A percentile compares a stretch with the other conserved stretches of the same genome.
Conservation (phyloP, 345 rosid species). For the Lepidium aucheri region DNA sequence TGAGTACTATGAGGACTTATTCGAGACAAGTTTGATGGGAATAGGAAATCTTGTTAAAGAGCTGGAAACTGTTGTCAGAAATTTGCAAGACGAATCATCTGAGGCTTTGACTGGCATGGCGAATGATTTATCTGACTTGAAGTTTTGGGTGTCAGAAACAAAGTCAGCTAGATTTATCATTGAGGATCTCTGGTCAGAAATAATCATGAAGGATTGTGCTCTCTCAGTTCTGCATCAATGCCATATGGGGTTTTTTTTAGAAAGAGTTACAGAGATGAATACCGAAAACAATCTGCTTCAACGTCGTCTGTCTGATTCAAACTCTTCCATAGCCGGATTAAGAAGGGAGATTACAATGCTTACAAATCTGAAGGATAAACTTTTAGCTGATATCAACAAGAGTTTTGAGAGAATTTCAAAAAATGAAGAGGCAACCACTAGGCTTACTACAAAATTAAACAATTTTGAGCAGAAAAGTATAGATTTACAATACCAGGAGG, state of each 20-base stretch:
- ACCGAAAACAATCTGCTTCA: constrained; percentile 86
- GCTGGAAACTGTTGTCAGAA: constrained; percentile 45
- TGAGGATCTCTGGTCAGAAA: constrained; percentile 94
- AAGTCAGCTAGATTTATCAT: constrained; percentile 55
- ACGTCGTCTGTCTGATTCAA: constrained; percentile 59
- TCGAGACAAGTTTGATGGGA: constrained; percentile 45
- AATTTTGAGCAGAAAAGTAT: constrained; percentile 60
- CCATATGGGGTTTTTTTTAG: constrained; percentile 84
- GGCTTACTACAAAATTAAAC: constrained; percentile 48
- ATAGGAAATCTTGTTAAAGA: constrained; percentile 45
- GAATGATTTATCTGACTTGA: constrained; percentile 40
- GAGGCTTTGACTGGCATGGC: constrained; percentile 39
- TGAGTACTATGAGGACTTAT: constrained; percentile 55
- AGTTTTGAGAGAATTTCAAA: constrained; percentile 63
- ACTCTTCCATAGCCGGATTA: constrained; percentile 55
- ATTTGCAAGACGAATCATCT: constrained; percentile 36
- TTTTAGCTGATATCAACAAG: constrained; percentile 72
- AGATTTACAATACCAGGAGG: constrained; percentile 73
- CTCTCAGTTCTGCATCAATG: constrained; percentile 82
- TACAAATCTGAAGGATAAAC: constrained; percentile 66
- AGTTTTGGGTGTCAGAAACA: constrained; percentile 46
- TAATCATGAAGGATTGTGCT: constrained; percentile 81
- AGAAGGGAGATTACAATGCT: constrained; percentile 74
- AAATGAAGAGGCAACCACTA: constrained; percentile 76
- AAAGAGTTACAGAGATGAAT: constrained; percentile 72